These are phyloP conservation scores for Verticillium zaregamsianum DNA, from an alignment of 2,329 filamentous ascomycete genomes.

Conservation along the genomic window DNA sequence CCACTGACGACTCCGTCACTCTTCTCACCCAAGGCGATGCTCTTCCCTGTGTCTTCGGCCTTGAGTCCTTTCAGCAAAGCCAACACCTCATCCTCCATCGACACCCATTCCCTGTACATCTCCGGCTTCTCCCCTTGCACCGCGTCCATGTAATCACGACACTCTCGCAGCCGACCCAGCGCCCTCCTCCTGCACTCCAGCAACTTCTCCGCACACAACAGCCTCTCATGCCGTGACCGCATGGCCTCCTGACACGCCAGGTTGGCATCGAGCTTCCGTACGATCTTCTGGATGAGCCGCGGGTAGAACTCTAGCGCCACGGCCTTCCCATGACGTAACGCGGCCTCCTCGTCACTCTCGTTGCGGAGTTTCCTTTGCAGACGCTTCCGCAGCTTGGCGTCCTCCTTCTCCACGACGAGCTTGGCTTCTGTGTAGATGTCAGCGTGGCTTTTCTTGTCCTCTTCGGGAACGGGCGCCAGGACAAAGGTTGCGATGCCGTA, in stretches of 20 bases:
- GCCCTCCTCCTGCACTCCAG: neutral
- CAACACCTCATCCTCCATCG: too few relatives aligned
- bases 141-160: too few relatives aligned
- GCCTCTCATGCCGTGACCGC: neutral
- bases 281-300: neutral
- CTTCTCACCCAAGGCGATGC: too few relatives aligned
- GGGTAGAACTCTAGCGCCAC: neutral
- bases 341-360: neutral
- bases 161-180: too few relatives aligned
- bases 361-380: neutral
- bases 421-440: neutral
- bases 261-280: neutral
- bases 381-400: neutral
- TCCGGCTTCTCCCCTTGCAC: too few relatives aligned
- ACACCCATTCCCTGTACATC: too few relatives aligned
- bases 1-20: neutral
- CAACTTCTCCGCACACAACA: neutral
- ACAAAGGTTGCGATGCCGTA: neutral
- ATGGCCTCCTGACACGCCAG: neutral
- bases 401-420: neutral
- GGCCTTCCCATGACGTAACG: neutral
- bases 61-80: too few relatives aligned
- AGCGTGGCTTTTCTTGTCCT: neutral
- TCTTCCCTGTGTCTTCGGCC: too few relatives aligned
- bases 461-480: neutral